phyloP scores from a whole-genome alignment of 108 stramenopile species.

The Skeletonema costatum region DNA sequence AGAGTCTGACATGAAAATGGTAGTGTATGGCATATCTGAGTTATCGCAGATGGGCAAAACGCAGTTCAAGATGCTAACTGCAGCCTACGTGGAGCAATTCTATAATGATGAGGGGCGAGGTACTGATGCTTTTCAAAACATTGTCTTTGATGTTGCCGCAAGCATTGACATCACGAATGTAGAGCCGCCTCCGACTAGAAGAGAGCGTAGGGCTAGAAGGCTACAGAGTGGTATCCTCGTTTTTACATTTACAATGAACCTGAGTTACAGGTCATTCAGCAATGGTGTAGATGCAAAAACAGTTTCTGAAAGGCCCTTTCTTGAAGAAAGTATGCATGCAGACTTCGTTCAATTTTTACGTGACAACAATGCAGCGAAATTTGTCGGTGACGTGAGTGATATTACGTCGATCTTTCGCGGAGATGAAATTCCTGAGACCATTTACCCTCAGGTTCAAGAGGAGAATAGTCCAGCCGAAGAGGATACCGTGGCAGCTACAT shows the following conservation, averaged over 20 bases:
- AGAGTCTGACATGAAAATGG: slow-evolving; percentile 30
- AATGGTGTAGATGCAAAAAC: slow-evolving; percentile 9
- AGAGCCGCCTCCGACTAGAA: neutral
- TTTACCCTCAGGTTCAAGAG: neutral
- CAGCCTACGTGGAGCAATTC: slow-evolving; percentile 36
- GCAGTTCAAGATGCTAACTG: slow-evolving; percentile 32
- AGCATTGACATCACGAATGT: slow-evolving; percentile 21
- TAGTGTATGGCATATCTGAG: slow-evolving; percentile 18
- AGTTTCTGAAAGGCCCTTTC: slow-evolving; percentile 29
- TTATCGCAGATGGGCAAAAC: slow-evolving; percentile 24
- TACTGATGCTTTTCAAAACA: slow-evolving; percentile 35
- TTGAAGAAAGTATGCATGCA: slow-evolving; percentile 15
- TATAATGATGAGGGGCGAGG: slow-evolving; percentile 26
- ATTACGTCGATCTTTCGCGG: slow-evolving; percentile 28
- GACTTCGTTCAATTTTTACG: slow-evolving; percentile 19
- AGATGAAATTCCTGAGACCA: slow-evolving; percentile 24
- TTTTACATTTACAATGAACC: slow-evolving; percentile 26
- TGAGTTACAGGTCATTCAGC: slow-evolving; percentile 30
- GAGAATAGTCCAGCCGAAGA: neutral
- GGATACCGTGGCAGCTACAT: neutral
- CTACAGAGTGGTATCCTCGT: slow-evolving; percentile 13
- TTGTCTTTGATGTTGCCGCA: slow-evolving; percentile 31
- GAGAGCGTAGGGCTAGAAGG: neutral
- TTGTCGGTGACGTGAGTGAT: slow-evolving; percentile 13
- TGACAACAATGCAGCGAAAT: slow-evolving; percentile 14